A percentile compares a stretch with the other conserved stretches of the same genome.
phyloP scores from a whole-genome alignment of 2,329 filamentous ascomycete genomes.

The Ophiostoma quercus region DNA sequence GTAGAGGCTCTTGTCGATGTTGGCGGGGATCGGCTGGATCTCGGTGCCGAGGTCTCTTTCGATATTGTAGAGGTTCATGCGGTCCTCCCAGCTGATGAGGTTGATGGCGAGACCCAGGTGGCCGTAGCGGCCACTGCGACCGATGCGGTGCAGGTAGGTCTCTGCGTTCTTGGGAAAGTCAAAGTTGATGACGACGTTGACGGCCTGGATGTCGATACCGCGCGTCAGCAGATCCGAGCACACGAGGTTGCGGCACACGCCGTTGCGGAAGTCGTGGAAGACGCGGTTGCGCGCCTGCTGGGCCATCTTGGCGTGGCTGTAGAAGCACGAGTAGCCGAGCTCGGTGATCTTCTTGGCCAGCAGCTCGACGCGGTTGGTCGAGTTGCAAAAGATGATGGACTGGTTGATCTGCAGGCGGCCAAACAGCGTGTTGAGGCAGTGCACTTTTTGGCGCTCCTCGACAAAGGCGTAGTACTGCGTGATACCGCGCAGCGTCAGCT shows the following conservation, averaged over 20 bases:
- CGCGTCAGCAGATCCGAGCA: constrained; percentile 96
- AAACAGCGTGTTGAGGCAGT: constrained; percentile 97
- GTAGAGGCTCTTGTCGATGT: constrained; percentile 96
- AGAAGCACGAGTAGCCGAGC: constrained; percentile 98
- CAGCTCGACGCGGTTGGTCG: constrained; percentile 94
- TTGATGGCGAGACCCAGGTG: constrained; percentile 98
- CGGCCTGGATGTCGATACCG: constrained; percentile 98
- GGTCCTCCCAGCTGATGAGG: constrained; percentile 98
- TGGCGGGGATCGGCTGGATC: constrained; percentile 89
- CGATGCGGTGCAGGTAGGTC: constrained; percentile 96
- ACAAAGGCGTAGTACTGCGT: constrained; percentile 99
- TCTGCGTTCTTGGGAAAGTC: constrained; percentile 99
- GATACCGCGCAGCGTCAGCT: constrained; percentile 94
- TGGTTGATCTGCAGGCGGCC: constrained; percentile 99
- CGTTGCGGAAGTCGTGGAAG: constrained; percentile 98
- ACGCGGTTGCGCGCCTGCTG: constrained; percentile 96
- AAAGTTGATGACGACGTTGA: constrained; percentile 99
- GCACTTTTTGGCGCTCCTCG: constrained; percentile 98
- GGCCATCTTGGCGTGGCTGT: constrained; percentile 97
- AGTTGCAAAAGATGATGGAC: constrained; percentile 99
- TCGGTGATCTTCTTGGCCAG: constrained; percentile 99
- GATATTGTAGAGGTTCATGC: constrained; percentile 98
- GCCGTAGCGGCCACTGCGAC: constrained; percentile 93
- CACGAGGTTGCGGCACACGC: constrained; percentile 94
- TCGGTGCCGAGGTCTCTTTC: constrained; percentile 96